Conservation (phyloP, 495 filamentous ascomycete genomes). For the Aspergillus funiculosus region DNA sequence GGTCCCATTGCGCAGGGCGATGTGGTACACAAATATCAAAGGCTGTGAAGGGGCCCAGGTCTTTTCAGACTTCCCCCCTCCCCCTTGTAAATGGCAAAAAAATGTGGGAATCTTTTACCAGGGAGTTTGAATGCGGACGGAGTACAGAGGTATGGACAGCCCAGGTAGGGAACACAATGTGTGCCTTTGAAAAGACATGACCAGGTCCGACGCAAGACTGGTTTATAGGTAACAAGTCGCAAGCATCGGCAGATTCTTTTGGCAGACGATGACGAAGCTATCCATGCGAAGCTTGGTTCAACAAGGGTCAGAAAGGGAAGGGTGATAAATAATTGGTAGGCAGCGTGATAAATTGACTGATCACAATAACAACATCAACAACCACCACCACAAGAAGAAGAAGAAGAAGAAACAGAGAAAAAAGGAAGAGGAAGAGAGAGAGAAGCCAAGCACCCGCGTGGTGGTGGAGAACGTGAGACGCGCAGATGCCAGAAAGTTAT, state of each 20-base stretch:
- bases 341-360: background rate
- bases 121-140: conserved; percentile 4
- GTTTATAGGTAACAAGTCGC: conserved; percentile 8
- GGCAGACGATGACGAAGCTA: conserved; percentile 9
- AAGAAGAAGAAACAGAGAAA: conserved; percentile 3
- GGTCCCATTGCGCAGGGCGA: conserved; percentile 16
- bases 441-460: conserved; percentile 12
- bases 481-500: background rate
- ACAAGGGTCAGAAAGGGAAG: background rate
- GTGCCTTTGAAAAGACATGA: conserved; percentile 33
- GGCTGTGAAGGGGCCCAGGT: background rate
- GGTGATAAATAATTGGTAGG: background rate
- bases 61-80: no score
- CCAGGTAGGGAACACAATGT: conserved; percentile 27
- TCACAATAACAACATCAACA: conserved; percentile 1
- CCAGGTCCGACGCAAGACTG: conserved; percentile 14
- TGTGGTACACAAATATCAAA: conserved; percentile 7
- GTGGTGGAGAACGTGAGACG: conserved; percentile 8
- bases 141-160: conserved; percentile 20
- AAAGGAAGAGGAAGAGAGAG: conserved; percentile 6
- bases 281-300: conserved; percentile 7
- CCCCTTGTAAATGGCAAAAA: conserved; percentile 1
- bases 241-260: conserved; percentile 12
- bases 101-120: conserved; percentile 7
- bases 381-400: background rate